A percentile compares a stretch with the other conserved stretches of the same genome.
Conservation (phyloP, 495 filamentous ascomycete species). For the Trypethelium eluteriae region DNA sequence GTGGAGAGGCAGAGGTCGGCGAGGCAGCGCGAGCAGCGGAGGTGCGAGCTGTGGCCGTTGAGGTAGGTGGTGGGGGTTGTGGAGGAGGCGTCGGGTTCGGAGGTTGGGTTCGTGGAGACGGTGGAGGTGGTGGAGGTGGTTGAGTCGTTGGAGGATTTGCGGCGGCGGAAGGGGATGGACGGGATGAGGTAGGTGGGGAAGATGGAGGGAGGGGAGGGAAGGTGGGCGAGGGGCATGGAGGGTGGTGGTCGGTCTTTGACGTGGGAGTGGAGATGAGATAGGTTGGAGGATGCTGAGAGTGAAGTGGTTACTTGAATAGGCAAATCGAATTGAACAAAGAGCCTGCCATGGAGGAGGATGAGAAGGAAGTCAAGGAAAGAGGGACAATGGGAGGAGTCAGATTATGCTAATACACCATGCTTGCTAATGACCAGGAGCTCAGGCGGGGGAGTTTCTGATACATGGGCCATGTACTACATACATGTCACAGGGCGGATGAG, state of each 20-base stretch:
- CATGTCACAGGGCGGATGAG: not conserved
- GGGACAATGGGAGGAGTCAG: not conserved
- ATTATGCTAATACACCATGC: not conserved
- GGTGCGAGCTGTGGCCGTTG: conserved; percentile 46
- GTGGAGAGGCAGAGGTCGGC: conserved; percentile 65
- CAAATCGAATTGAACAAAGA: not conserved
- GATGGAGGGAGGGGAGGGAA: conserved; percentile 26
- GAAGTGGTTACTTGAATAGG: not conserved
- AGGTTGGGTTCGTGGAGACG: conserved; percentile 17
- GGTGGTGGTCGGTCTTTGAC: not conserved
- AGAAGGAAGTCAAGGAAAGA: not conserved
- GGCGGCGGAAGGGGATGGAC: conserved; percentile 43
- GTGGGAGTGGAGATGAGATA: not conserved
- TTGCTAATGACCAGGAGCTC: not conserved
- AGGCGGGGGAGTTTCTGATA: not conserved
- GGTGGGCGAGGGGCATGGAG: conserved; percentile 24
- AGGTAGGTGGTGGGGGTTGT: conserved; percentile 38
- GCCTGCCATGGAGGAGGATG: conserved; percentile 17
- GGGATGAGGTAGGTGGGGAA: conserved; percentile 51
- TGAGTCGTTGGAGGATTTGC: conserved; percentile 32
- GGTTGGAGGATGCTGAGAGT: too few species aligned
- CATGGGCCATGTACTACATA: not conserved
- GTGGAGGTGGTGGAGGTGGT: conserved; percentile 23
- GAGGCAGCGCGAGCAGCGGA: conserved; percentile 68
- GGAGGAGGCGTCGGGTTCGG: conserved; percentile 1